A percentile compares a stretch with the other conserved stretches of the same genome.
Evolutionary conservation across 768 basidiomycete species (phyloP).

Genomic region (Leccinum olivaceopallidum): DNA sequence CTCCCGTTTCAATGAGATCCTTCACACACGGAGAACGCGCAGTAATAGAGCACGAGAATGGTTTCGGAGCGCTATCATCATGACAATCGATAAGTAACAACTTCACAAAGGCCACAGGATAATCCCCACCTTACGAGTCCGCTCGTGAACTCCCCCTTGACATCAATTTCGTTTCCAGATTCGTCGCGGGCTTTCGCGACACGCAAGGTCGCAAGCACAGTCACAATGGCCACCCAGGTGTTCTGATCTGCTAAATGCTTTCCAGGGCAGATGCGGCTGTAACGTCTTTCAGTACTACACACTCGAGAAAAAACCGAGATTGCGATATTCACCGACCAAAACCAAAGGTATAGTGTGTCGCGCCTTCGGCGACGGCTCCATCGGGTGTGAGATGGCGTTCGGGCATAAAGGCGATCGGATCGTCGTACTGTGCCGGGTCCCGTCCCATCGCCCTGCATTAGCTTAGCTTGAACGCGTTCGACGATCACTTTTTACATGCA

Average conservation of each 20-base stretch:
- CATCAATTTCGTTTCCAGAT: constrained; percentile 32
- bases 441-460: constrained; percentile 45
- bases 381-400: constrained; percentile 47
- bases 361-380: constrained; percentile 15
- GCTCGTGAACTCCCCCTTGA: constrained; percentile 24
- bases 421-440: constrained; percentile 50
- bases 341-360: constrained; percentile 11
- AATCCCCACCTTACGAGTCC: constrained; percentile 21
- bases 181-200: constrained; percentile 30
- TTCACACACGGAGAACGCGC: constrained; percentile 15
- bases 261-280: constrained; percentile 36
- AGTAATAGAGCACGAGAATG: constrained; percentile 26
- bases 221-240: constrained; percentile 34
- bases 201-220: constrained; percentile 30
- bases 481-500: background rate
- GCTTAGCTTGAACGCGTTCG: constrained; percentile 1
- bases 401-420: constrained; percentile 54
- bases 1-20: constrained; percentile 15
- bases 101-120: no score
- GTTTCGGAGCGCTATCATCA: constrained; percentile 18
- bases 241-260: constrained; percentile 33
- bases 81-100: constrained; percentile 1
- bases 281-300: background rate
- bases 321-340: constrained; percentile 28
- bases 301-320: background rate